These are phyloP conservation scores for Talaromyces borbonicus DNA, from an alignment of 495 filamentous ascomycete species.

Conservation along the genomic window DNA sequence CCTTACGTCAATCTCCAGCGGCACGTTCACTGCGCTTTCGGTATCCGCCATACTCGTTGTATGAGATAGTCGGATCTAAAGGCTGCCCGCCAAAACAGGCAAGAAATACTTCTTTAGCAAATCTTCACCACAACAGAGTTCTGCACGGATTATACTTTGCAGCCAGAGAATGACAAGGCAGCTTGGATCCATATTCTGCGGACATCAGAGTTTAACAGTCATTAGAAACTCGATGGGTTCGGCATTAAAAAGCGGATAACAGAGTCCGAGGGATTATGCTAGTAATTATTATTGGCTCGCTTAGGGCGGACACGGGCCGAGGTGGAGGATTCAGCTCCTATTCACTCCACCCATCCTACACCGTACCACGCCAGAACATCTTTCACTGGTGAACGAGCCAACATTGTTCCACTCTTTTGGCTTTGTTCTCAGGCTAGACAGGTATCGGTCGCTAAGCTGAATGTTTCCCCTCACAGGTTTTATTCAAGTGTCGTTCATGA, in stretches of 20 bases:
- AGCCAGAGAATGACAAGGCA: neutral
- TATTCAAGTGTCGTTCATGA: neutral
- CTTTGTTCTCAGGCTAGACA: neutral
- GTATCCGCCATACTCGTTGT: neutral
- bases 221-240: neutral
- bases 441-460: neutral
- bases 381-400: neutral
- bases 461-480: neutral
- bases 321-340: neutral
- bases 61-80: neutral
- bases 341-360: neutral
- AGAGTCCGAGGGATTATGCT: neutral
- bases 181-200: neutral
- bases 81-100: neutral
- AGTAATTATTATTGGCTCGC: neutral
- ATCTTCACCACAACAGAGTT: neutral
- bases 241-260: neutral
- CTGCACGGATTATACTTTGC: neutral
- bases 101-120: neutral
- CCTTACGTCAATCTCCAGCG: conserved; percentile 2
- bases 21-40: neutral
- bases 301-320: neutral
- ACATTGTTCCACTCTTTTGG: neutral
- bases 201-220: neutral
- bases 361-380: neutral